phyloP scores from a whole-genome alignment of 139 green algal genomes.

The Micractinium conductrix region DNA sequence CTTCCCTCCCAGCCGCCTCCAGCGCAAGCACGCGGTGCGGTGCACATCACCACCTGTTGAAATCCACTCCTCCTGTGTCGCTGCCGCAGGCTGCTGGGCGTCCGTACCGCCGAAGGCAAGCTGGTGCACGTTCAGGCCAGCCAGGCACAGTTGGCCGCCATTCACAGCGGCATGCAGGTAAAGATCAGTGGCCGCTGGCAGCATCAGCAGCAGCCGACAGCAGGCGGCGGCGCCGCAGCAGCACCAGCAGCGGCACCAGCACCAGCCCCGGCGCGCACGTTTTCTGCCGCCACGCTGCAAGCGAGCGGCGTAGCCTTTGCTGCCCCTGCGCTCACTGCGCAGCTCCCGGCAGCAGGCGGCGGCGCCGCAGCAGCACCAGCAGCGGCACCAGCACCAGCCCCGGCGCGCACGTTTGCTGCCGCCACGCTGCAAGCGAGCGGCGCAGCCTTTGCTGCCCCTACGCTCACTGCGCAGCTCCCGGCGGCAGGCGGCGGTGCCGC shows the following conservation, averaged over 20 bases:
- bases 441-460: background rate
- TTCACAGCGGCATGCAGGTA: conserved; percentile 16
- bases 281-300: background rate
- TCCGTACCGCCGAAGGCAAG: conserved; percentile 5
- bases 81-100: conserved; percentile 10
- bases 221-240: background rate
- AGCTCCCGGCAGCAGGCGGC: background rate
- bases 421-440: background rate
- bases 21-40: no score
- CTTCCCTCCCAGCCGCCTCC: no score
- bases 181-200: background rate
- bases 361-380: background rate
- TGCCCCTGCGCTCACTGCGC: background rate
- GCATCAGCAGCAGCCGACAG: background rate
- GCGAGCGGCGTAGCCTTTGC: background rate
- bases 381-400: background rate
- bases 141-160: background rate
- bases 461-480: background rate
- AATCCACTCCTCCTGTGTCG: background rate
- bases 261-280: background rate
- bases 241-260: background rate
- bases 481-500: background rate
- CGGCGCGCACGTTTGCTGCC: background rate
- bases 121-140: background rate
- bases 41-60: background rate